Conservation (phyloP, 257 asterid species). For the Pogostemon cablin region DNA sequence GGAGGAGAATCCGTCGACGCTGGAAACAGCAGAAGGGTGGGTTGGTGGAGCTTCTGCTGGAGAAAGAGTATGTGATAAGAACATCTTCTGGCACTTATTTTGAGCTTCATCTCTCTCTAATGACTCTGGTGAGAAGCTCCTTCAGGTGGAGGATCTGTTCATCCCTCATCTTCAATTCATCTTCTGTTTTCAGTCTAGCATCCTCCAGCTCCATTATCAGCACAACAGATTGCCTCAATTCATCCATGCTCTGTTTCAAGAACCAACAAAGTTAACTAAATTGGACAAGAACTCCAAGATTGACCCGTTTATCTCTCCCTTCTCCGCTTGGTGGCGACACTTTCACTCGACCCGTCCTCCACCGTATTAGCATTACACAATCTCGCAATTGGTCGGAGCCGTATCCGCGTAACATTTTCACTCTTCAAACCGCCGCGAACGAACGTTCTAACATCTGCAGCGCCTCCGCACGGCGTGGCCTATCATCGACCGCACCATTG, state of each 20-base stretch:
- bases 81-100: slow-evolving; percentile 43
- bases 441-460: slow-evolving; percentile 26
- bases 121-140: slow-evolving; percentile 44
- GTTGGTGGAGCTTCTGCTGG: slow-evolving; percentile 34
- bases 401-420: slow-evolving; percentile 34
- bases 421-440: slow-evolving; percentile 23
- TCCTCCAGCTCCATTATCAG: slow-evolving; percentile 50
- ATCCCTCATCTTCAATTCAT: slow-evolving; percentile 47
- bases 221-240: slow-evolving; percentile 51
- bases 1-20: slow-evolving; percentile 44
- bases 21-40: slow-evolving; percentile 47
- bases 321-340: slow-evolving; percentile 31
- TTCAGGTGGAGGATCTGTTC: slow-evolving; percentile 55
- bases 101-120: slow-evolving; percentile 73
- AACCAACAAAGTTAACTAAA: too few species aligned
- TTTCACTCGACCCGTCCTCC: slow-evolving; percentile 30
- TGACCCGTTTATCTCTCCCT: background rate
- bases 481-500: slow-evolving; percentile 41
- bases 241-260: slow-evolving; percentile 64
- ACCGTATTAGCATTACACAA: slow-evolving; percentile 52
- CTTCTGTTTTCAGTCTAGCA: too few species aligned
- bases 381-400: slow-evolving; percentile 33
- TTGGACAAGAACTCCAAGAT: too few species aligned
- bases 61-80: slow-evolving; percentile 43
- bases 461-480: slow-evolving; percentile 33